Evolutionary conservation across 495 filamentous ascomycete genomes (phyloP), one percentile per base, ranked within the genome.

Genomic region (Aspergillus bridgeri): DNA sequence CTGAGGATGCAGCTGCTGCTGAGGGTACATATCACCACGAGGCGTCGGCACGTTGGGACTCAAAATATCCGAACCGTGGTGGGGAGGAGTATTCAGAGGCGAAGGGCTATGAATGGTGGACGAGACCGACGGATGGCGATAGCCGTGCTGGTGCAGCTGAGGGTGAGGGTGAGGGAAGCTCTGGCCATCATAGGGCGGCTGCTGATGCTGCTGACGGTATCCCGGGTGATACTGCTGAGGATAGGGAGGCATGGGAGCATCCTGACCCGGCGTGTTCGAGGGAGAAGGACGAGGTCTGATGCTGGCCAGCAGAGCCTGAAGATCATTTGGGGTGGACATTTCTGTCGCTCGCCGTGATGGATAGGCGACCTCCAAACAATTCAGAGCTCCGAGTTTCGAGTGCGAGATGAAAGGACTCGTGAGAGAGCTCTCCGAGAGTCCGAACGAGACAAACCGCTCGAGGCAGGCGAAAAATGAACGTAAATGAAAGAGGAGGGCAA

Each of bases 241-340:
- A 60, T 71, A 75, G 60, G 69, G 70, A 23, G 66, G 51, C 56
- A 65, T 69, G 48, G 56, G 55, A 50, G 66, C 53, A 50, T 77
- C 74, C 59, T 72, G 75, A 44, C 65, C 65, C 56, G 73, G 59
- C 19, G 60, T 71, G 59, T 65, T 66, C 20, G 70, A 66, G 15
- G 71, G 74, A 20, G 73, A 73, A 5, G 75, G 74, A 51, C 75
- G 74, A 21, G 74, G 71, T 54, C 74, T 67, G 59, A 79, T 75
- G 60, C 72, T 76, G 55, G 75, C 75, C 65, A 79, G 63, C 42
- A 79, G 73, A 65, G 77, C 74, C 66, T 78, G 77, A 57, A 79
- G 62, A 71, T 79, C 72, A 63, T 72, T 76, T 49, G 77, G 73
- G 68, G 73, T 77, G 64, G 77, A 78, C 77, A 79, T 79, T 75